Percentiles rank a stretch among this genome's conserved stretches.
Conservation (phyloP, 108 stramenopile genomes). For the Conticribra weissflogii region DNA sequence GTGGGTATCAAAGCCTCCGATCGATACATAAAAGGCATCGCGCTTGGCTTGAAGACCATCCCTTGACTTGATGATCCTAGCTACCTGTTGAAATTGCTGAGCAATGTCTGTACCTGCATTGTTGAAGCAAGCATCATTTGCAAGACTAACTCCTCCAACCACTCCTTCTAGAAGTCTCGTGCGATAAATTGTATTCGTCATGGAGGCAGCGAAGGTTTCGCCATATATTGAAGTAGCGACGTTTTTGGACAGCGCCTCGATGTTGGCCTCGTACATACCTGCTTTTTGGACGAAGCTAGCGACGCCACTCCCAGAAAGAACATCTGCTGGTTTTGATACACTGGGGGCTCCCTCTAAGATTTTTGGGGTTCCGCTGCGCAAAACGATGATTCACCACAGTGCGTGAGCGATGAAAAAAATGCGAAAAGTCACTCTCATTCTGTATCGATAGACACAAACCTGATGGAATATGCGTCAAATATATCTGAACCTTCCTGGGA, state of each 20-base stretch:
- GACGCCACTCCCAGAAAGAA: constrained; percentile 27
- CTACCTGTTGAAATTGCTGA: constrained; percentile 28
- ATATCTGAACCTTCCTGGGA: constrained; percentile 16
- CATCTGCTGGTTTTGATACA: constrained; percentile 34
- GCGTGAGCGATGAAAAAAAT: too few relatives aligned
- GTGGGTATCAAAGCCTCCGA: constrained; percentile 46
- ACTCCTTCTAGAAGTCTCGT: constrained; percentile 11
- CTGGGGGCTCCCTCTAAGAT: constrained; percentile 42
- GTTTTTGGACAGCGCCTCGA: constrained; percentile 17
- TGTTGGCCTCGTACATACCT: constrained; percentile 12
- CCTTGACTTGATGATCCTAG: constrained; percentile 28
- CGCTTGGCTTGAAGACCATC: constrained; percentile 31
- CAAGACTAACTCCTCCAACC: constrained; percentile 1
- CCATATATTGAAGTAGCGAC: constrained; percentile 26
- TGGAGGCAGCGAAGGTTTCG: constrained; percentile 32
- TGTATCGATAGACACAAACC: too few relatives aligned
- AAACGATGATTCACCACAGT: too few relatives aligned
- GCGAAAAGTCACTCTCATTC: too few relatives aligned
- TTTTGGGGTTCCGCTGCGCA: constrained; percentile 28
- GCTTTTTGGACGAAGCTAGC: constrained; percentile 9
- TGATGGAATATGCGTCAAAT: constrained; percentile 42
- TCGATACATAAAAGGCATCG: constrained; percentile 30
- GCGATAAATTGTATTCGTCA: constrained; percentile 26
- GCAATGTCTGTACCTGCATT: constrained; percentile 22
- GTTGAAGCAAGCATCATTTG: constrained; percentile 19